Conservation (phyloP, 805 yeast genomes). For the Candida rishiriensis region DNA sequence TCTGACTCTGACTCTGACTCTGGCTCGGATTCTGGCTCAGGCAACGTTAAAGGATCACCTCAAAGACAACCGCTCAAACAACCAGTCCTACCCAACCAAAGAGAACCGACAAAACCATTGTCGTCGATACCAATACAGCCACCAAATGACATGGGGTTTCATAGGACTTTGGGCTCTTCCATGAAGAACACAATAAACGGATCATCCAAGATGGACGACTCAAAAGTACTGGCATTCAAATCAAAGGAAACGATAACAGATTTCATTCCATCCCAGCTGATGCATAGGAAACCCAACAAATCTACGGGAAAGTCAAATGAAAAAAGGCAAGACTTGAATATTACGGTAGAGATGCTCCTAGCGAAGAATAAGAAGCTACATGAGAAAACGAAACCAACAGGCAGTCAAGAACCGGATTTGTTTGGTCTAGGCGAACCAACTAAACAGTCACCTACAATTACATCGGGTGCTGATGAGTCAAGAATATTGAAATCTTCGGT, state of each 20-base stretch:
- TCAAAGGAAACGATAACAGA: conserved; percentile 13
- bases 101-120: not conserved
- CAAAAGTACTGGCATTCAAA: conserved; percentile 4
- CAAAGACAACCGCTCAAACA: not conserved
- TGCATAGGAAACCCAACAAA: not conserved
- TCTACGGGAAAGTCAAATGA: not conserved
- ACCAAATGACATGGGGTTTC: not conserved
- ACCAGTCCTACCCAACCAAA: not conserved
- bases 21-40: not conserved
- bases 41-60: no score
- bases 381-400: no score
- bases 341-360: not conserved
- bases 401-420: no score
- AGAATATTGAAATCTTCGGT: no score
- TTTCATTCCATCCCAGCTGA: conserved; percentile 16
- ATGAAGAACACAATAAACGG: conserved; percentile 24
- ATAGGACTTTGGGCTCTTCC: conserved; percentile 16
- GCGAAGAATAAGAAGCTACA: no score
- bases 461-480: no score
- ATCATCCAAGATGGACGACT: conserved; percentile 7
- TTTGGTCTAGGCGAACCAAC: no score
- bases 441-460: no score
- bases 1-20: conserved; percentile 8
- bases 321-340: not conserved
- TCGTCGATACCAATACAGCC: no score